A percentile compares a stretch with the other conserved stretches of the same genome.
Conservation (phyloP, 805 yeast genomes). For the Kodamaea lidongshanica region DNA sequence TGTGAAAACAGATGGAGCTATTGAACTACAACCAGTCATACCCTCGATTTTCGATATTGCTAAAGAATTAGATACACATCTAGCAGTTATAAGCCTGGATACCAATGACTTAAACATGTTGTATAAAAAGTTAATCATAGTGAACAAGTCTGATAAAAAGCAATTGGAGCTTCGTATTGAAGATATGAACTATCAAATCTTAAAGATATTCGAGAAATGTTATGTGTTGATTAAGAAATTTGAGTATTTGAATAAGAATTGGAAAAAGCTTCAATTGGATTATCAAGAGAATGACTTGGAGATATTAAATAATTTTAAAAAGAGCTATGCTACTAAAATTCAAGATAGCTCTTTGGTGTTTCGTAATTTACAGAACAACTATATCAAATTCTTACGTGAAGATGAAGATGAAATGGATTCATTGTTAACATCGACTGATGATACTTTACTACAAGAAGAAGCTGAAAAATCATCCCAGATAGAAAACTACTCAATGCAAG, state of each 20-base stretch:
- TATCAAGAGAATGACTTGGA: slow-evolving; percentile 45
- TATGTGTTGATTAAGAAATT: slow-evolving; percentile 70
- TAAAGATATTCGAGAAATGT: slow-evolving; percentile 71
- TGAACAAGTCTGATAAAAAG: slow-evolving; percentile 79
- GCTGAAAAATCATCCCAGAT: slow-evolving; percentile 30
- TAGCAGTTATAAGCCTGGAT: slow-evolving; percentile 46
- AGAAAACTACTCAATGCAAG: slow-evolving; percentile 49
- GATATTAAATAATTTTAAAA: slow-evolving; percentile 75
- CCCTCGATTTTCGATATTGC: slow-evolving; percentile 76
- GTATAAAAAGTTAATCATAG: slow-evolving; percentile 77
- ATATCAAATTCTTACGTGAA: slow-evolving; percentile 74
- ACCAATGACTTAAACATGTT: slow-evolving; percentile 58
- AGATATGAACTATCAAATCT: slow-evolving; percentile 63
- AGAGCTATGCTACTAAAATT: slow-evolving; percentile 76
- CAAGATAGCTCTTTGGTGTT: slow-evolving; percentile 75
- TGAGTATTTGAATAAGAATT: slow-evolving; percentile 34
- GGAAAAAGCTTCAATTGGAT: slow-evolving; percentile 36
- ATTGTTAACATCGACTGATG: slow-evolving; percentile 6
- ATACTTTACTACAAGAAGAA: slow-evolving; percentile 11
- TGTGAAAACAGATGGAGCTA: slow-evolving; percentile 25
- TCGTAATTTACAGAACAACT: slow-evolving; percentile 82
- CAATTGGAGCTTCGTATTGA: slow-evolving; percentile 76
- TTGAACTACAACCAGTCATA: slow-evolving; percentile 62
- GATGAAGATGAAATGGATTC: slow-evolving; percentile 57
- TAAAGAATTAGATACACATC: slow-evolving; percentile 59